These are phyloP conservation scores for Cytospora schulzeri DNA, from an alignment of 2,329 filamentous ascomycete species.

Conservation along the genomic window DNA sequence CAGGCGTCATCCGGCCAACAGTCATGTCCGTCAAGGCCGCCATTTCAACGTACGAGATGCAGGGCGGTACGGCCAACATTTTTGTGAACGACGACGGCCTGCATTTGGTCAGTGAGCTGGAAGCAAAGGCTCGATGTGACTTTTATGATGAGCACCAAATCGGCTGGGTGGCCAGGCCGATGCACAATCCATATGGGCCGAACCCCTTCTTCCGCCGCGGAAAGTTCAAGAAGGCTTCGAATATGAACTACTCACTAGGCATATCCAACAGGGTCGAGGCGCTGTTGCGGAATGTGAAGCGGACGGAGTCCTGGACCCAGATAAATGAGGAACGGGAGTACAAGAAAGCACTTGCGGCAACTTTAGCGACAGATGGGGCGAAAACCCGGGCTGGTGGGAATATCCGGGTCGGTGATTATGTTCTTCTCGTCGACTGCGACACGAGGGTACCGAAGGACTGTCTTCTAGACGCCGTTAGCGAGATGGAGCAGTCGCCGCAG, in stretches of 20 bases:
- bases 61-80: constrained; percentile 75
- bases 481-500: constrained; percentile 71
- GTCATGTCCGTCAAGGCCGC: constrained; percentile 77
- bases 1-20: constrained; percentile 74
- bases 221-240: constrained; percentile 72
- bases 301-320: constrained; percentile 65
- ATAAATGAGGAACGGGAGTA: constrained; percentile 69
- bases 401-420: constrained; percentile 83
- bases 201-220: constrained; percentile 57
- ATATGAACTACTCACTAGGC: constrained; percentile 73
- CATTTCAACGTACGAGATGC: constrained; percentile 75
- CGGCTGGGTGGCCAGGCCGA: constrained; percentile 68
- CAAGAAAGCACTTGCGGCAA: constrained; percentile 64
- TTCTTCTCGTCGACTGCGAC: constrained; percentile 76
- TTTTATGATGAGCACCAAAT: constrained; percentile 71
- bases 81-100: constrained; percentile 77
- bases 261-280: constrained; percentile 72
- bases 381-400: constrained; percentile 85
- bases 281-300: constrained; percentile 59
- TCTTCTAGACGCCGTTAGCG: constrained; percentile 72
- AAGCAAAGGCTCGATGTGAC: constrained; percentile 45
- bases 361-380: constrained; percentile 63
- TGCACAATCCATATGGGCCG: constrained; percentile 62
- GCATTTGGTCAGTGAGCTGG: constrained; percentile 56
- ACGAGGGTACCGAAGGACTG: constrained; percentile 78